Evolutionary conservation across 2,329 filamentous ascomycete species (phyloP).

Genomic region (Xylaria sp.): DNA sequence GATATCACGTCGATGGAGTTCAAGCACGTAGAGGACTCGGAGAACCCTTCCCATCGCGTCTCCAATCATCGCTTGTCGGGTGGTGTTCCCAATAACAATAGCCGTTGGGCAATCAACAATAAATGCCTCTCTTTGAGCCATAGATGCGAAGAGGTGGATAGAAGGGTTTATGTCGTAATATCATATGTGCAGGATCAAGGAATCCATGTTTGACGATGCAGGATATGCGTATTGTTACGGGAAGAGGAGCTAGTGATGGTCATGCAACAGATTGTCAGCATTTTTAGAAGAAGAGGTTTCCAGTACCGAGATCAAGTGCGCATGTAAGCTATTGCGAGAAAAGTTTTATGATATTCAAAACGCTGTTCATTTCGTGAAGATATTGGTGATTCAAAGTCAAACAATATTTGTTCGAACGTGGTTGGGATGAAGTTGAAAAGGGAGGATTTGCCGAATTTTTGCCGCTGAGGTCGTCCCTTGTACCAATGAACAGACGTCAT

Average conservation of each 20-base stretch:
- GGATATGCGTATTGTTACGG: neutral
- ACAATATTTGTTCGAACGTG: neutral
- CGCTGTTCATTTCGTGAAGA: neutral
- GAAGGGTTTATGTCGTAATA: conserved; percentile 13
- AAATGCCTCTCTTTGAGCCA: conserved; percentile 27
- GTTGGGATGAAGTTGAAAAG: conserved; percentile 25
- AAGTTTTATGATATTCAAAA: neutral
- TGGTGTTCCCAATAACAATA: conserved; percentile 20
- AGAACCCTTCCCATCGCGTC: neutral
- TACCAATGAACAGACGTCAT: conserved; percentile 32
- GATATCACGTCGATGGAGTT: neutral
- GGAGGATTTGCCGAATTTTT: conserved; percentile 33
- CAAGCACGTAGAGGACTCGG: neutral
- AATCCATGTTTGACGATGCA: conserved; percentile 16
- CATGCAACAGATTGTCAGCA: neutral
- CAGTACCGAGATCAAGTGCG: neutral
- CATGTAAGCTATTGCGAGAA: neutral
- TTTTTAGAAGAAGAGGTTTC: neutral
- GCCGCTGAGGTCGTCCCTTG: conserved; percentile 19
- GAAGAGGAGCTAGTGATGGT: neutral
- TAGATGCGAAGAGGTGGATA: neutral
- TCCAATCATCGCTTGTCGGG: conserved; percentile 1
- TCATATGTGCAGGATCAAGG: conserved; percentile 23
- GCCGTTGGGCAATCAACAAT: conserved; percentile 26
- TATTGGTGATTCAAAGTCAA: neutral